phyloP scores from a whole-genome alignment of 805 yeast species.

The Saccharomycopsis babjevae region DNA sequence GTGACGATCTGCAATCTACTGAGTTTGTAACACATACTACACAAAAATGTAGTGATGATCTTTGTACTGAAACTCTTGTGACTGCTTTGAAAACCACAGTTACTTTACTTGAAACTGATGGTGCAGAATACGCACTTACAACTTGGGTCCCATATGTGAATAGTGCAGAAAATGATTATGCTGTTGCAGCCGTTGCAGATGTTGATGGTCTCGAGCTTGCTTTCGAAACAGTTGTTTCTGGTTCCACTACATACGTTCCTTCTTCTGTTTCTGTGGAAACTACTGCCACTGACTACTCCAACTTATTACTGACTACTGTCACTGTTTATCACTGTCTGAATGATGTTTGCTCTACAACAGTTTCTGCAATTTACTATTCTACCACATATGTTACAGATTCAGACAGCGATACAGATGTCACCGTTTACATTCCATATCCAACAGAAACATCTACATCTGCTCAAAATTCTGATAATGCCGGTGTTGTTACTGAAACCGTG shows the following conservation, averaged over 20 bases:
- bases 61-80: slow-evolving; percentile 8
- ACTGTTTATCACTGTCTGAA: slow-evolving; percentile 14
- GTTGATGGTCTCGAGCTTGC: slow-evolving; percentile 2
- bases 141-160: slow-evolving; percentile 16
- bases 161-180: slow-evolving; percentile 1
- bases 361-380: slow-evolving; percentile 15
- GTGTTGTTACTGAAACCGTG: neutral
- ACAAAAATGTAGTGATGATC: slow-evolving; percentile 7
- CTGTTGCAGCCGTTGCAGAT: slow-evolving; percentile 6
- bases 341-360: slow-evolving; percentile 15
- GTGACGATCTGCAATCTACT: neutral
- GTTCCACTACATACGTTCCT: slow-evolving; percentile 2
- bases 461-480: neutral
- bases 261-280: slow-evolving; percentile 2
- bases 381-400: slow-evolving; percentile 14
- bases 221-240: slow-evolving; percentile 3
- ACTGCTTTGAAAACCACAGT: slow-evolving; percentile 15
- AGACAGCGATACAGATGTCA: slow-evolving; percentile 13
- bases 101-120: slow-evolving; percentile 12
- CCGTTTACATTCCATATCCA: slow-evolving; percentile 17
- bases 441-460: neutral
- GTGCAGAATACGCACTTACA: slow-evolving; percentile 9
- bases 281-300: neutral
- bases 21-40: slow-evolving; percentile 10
- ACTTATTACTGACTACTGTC: slow-evolving; percentile 7